Evolutionary conservation across 176 grass and related monocot genomes (phyloP), one percentile per base, ranked within the genome.

Genomic region (sorghum (Sorghum bicolor)): DNA sequence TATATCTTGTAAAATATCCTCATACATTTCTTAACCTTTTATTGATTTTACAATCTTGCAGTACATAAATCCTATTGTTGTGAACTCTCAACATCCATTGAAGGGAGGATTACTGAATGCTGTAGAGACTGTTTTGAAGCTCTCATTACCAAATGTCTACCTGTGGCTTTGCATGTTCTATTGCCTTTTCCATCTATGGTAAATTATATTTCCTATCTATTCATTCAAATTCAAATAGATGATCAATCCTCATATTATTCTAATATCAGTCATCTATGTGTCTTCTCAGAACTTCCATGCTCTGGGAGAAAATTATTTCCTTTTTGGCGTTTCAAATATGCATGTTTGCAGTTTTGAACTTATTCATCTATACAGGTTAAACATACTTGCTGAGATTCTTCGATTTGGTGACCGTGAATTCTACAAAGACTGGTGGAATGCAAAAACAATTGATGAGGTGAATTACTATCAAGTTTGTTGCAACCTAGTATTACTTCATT

Each of bases 161-260:
- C 86, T 98, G 41, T 98, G 96, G 96, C 96, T 98, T 53, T 98
- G 96, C 87, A 98, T 98, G 96, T 95, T 98, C 85, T 98, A 98
- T 76, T 91, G 93, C 69, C 85, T 95, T 89, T 98, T 95, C 77
- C 96, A 98, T 98, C 85, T 98, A 61, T 97, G 95, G 95, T 95
- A 91, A 80, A 72, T 87, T 72, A 17, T 5, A 78, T 25, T 80
- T 86, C 60, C 11, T 68, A 67, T 73, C 28, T 78, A 19, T 68
- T 48, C 15, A 82, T 48, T 67, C 20, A 37, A 82, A 77, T 74
- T 67, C 10, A 72, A 86, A 68, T 45, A 19, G 65, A 64, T 32
- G 40, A 14, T 50, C 17, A 16, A 17, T 66, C 14, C 14, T 30
- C 44, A 7, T 34, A 25, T 76, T 43, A 13, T 76, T 84, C 25